Base-by-base conservation (phyloP, 2,329 filamentous ascomycete genomes). In the Fusarium sp. region DNA sequence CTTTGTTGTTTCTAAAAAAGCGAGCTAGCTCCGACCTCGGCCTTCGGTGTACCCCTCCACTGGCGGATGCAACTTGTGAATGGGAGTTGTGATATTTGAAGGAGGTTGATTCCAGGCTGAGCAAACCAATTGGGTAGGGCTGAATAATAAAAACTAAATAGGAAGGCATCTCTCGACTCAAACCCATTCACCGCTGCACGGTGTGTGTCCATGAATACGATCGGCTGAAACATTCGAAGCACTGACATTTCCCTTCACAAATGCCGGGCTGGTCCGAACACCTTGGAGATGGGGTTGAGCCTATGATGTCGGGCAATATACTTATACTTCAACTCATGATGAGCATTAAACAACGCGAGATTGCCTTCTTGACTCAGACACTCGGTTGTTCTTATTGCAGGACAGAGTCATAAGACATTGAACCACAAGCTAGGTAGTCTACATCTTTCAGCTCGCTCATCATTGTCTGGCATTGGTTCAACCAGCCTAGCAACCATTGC, bases 1-100 rank as follows among this genome's bases (percentile, higher is more conserved):
- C 51, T 48, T 53, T 56, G 55, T 12, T 47, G 43, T 46, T 52
- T 42, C 42, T 19, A 24, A 52, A 43, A 65, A 40, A 51, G 55
- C 58, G 63, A 69, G 52, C 59, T 61, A 64, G 62, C 52, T 72
- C 71, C 70, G 70, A 69, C 60, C 56, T 73, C 69, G 71, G 71
- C 61, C 61, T 71, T 68, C 70, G 63, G 68, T 69, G 63, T 68
- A 56, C 55, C 66, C 65, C 62, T 62, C 70, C 55, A 54, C 59
- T 32, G 14, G 28, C 34, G 4, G 17, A n/a, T 17, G 38, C 44
- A 48, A 53, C 56, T 54, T 56, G 44, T 47, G 43, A 50, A 28
- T 28, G 26, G 26, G 10, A 46, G 24, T 51, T 51, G 46, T 53
- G 44, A 70, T 40, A 44, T 49, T 23, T 54, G 36, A 59, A 67